Conservation (phyloP, 768 basidiomycete genomes). For the Suillus subluteus region DNA sequence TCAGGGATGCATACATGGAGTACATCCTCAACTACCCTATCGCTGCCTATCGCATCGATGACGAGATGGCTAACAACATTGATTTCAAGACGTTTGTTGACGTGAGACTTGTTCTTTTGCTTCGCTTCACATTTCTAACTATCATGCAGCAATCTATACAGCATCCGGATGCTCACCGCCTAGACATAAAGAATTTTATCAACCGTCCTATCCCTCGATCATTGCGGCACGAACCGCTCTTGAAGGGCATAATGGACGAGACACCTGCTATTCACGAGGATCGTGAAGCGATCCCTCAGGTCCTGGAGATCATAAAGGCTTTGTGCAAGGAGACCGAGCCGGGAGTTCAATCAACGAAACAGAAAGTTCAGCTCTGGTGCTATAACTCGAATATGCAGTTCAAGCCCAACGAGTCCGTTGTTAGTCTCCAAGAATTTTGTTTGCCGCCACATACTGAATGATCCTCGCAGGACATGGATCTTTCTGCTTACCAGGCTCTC, state of each 20-base stretch:
- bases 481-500: constrained; percentile 94
- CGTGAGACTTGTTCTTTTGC: constrained; percentile 42
- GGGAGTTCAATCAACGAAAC: constrained; percentile 82
- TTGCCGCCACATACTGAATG: constrained; percentile 1
- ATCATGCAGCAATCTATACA: constrained; percentile 49
- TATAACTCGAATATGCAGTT: constrained; percentile 80
- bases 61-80: constrained; percentile 82
- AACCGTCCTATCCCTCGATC: constrained; percentile 90
- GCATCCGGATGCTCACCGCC: constrained; percentile 75
- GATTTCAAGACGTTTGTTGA: constrained; percentile 85
- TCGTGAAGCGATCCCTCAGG: constrained; percentile 77
- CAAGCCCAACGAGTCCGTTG: constrained; percentile 76
- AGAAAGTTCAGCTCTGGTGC: constrained; percentile 89
- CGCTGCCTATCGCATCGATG: constrained; percentile 84
- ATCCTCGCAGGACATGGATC: constrained; percentile 74
- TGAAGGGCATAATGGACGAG: constrained; percentile 80
- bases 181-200: constrained; percentile 94
- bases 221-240: constrained; percentile 83
- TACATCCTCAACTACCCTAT: constrained; percentile 94
- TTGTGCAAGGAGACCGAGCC: constrained; percentile 88
- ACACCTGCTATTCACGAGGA: constrained; percentile 80
- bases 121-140: constrained; percentile 10
- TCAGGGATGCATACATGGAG: constrained; percentile 90
- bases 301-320: constrained; percentile 84
- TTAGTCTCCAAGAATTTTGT: constrained; percentile 29